Evolutionary conservation across 805 yeast species (phyloP).

Genomic region (Sugiyamaella qingdaonensis): DNA sequence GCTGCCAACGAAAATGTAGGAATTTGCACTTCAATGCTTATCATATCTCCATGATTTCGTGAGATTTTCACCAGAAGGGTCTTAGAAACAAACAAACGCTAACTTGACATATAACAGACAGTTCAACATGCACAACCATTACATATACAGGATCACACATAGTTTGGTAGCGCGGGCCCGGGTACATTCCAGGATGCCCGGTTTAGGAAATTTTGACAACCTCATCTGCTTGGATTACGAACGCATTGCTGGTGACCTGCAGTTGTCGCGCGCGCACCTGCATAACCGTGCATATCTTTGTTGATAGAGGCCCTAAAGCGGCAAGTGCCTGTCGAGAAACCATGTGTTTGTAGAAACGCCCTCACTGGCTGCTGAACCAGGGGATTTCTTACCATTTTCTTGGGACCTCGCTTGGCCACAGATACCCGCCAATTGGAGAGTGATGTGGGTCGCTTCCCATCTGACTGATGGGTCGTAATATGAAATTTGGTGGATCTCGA

Average conservation of each 20-base stretch:
- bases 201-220: neutral
- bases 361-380: too few species aligned
- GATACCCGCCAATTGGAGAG: too few species aligned
- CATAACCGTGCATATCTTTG: neutral
- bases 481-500: neutral
- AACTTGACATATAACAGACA: neutral
- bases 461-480: too few species aligned
- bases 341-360: too few species aligned
- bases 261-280: neutral
- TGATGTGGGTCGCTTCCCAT: too few species aligned
- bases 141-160: neutral
- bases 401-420: too few species aligned
- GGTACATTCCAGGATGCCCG: neutral
- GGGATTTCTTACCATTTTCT: too few species aligned
- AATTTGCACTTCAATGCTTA: slow-evolving; percentile 26
- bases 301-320: neutral
- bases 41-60: slow-evolving; percentile 11
- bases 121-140: neutral
- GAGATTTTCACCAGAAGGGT: neutral
- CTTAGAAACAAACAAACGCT: neutral
- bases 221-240: neutral
- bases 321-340: neutral
- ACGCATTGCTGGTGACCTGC: neutral
- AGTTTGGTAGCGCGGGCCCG: neutral
- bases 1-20: slow-evolving; percentile 26